A percentile compares a stretch with the other conserved stretches of the same genome.
Evolutionary conservation across 2,329 filamentous ascomycete genomes (phyloP).

Genomic region (Aspergillus felis): DNA sequence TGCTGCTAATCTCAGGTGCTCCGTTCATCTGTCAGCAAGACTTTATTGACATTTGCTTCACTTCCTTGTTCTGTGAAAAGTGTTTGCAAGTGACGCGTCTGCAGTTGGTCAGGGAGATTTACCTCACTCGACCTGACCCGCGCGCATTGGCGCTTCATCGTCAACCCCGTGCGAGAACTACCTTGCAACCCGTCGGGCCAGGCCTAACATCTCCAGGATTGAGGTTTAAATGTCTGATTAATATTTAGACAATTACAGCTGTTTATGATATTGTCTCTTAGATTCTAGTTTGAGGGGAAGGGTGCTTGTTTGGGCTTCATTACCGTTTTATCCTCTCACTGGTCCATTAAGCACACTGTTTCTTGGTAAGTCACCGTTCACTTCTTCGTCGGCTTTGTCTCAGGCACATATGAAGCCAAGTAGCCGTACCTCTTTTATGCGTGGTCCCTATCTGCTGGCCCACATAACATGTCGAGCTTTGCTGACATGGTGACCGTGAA

Average conservation of each 20-base stretch:
- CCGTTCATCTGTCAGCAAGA: neutral
- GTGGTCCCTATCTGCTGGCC: neutral
- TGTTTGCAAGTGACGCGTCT: slow-evolving; percentile 2
- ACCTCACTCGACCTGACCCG: neutral
- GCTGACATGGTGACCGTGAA: slow-evolving; percentile 5
- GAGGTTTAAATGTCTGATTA: neutral
- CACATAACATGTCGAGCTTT: slow-evolving; percentile 4
- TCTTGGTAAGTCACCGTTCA: neutral
- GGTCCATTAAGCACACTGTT: neutral
- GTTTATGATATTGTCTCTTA: neutral
- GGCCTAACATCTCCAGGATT: neutral
- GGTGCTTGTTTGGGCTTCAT: neutral
- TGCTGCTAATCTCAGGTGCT: neutral
- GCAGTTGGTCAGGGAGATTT: neutral
- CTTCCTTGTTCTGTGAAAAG: neutral
- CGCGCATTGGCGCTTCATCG: neutral
- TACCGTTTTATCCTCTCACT: neutral
- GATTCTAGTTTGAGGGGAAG: neutral
- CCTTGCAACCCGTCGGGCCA: neutral
- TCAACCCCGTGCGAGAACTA: neutral
- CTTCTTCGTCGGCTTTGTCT: neutral
- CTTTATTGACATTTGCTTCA: neutral
- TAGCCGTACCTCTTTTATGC: neutral
- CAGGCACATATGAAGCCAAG: neutral
- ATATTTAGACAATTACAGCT: neutral